These are phyloP conservation scores for Darksidea phi DNA, from an alignment of 495 filamentous ascomycete genomes.

Conservation along the genomic window DNA sequence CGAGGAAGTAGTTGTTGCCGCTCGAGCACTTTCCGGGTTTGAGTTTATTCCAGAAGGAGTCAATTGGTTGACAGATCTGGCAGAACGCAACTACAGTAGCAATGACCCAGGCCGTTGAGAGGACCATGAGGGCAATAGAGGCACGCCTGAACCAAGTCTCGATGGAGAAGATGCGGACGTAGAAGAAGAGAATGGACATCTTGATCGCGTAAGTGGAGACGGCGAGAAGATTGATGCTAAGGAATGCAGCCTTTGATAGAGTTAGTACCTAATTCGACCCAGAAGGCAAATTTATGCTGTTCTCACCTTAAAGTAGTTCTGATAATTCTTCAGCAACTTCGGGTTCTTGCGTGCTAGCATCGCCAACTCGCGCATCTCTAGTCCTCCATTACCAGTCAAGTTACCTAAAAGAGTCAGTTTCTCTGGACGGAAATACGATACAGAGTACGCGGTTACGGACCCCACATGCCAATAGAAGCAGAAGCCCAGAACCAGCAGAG, in stretches of 20 bases:
- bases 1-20: constrained; percentile 1
- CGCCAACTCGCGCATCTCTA: constrained; percentile 9
- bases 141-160: not conserved
- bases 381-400: constrained; percentile 13
- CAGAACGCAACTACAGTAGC: not conserved
- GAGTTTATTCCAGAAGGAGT: constrained; percentile 12
- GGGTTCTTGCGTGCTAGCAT: not conserved
- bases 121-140: not conserved
- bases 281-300: not conserved
- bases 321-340: not conserved
- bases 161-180: constrained; percentile 19
- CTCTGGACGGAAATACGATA: not conserved
- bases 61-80: constrained; percentile 9
- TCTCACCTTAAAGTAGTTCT: constrained; percentile 19
- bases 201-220: constrained; percentile 6
- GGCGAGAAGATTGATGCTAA: constrained; percentile 1
- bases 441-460: not conserved
- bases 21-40: constrained; percentile 12
- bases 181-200: constrained; percentile 17
- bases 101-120: constrained; percentile 12
- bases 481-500: not conserved
- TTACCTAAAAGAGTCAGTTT: constrained; percentile 4
- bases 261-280: not conserved
- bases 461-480: constrained; percentile 2
- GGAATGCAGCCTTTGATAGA: constrained; percentile 1